These are phyloP conservation scores for Mikania micrantha DNA, from an alignment of 129 eudicot genomes.

Conservation along the genomic window DNA sequence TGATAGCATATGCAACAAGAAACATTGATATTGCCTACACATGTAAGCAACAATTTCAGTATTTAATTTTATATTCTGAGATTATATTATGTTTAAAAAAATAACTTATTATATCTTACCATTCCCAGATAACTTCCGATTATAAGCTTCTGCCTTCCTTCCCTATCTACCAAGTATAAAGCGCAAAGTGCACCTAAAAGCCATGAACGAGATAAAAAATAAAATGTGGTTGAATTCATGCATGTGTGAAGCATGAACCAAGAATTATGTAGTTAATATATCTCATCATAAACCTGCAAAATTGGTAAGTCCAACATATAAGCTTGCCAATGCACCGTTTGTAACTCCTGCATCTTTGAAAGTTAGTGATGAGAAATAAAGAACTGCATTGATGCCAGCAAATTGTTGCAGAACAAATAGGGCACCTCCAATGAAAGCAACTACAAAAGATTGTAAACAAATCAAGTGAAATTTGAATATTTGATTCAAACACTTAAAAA, in stretches of 20 bases:
- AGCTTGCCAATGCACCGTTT: slow-evolving; percentile 77
- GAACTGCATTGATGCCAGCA: slow-evolving; percentile 90
- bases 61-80: not conserved
- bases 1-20: slow-evolving; percentile 57
- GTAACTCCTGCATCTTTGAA: slow-evolving; percentile 80
- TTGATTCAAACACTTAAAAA: slow-evolving; percentile 9
- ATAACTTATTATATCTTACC: slow-evolving; percentile 33
- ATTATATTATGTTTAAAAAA: not conserved
- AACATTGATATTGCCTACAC: slow-evolving; percentile 72
- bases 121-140: slow-evolving; percentile 86
- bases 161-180: slow-evolving; percentile 67
- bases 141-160: slow-evolving; percentile 69
- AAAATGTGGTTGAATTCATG: not conserved
- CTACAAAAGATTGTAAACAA: slow-evolving; percentile 37
- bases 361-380: slow-evolving; percentile 80
- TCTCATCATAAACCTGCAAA: slow-evolving; percentile 61
- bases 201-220: not conserved
- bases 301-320: slow-evolving; percentile 73
- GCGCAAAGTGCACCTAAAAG: slow-evolving; percentile 76
- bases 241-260: not conserved
- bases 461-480: not conserved
- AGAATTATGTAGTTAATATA: not conserved
- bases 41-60: slow-evolving; percentile 4
- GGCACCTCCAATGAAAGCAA: slow-evolving; percentile 73
- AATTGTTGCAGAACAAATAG: slow-evolving; percentile 80